Evolutionary conservation across 257 asterid genomes (phyloP).

Genomic region (Solanum appendiculatum): DNA sequence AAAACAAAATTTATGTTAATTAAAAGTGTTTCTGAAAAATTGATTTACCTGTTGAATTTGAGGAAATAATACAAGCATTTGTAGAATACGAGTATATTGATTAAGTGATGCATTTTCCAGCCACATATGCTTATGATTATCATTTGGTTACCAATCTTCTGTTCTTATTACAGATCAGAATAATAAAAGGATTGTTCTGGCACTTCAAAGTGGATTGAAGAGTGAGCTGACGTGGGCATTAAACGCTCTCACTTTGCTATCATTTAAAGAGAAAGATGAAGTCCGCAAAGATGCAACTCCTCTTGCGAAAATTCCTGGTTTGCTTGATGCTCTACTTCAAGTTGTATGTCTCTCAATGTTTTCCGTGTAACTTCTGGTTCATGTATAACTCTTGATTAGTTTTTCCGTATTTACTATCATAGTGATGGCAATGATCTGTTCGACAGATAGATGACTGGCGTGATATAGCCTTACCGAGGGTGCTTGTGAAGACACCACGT

Average conservation of each 20-base stretch:
- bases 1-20: background rate
- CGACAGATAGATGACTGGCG: constrained; percentile 98
- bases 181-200: constrained; percentile 85
- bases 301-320: constrained; percentile 90
- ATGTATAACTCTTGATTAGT: background rate
- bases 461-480: constrained; percentile 88
- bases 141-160: background rate
- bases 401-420: background rate
- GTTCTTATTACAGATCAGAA: constrained; percentile 55
- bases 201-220: constrained; percentile 97
- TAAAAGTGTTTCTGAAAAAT: background rate
- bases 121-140: background rate
- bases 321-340: constrained; percentile 93
- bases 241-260: constrained; percentile 89
- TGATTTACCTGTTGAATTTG: background rate
- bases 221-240: constrained; percentile 97
- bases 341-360: constrained; percentile 50
- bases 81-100: background rate
- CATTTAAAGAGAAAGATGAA: constrained; percentile 93
- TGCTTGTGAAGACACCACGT: constrained; percentile 68
- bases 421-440: background rate
- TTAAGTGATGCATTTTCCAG: background rate
- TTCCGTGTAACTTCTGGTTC: background rate
- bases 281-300: constrained; percentile 92
- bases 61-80: background rate